Evolutionary conservation across 352 stramenopile species (phyloP).

Genomic region (Pythium sukuiense): DNA sequence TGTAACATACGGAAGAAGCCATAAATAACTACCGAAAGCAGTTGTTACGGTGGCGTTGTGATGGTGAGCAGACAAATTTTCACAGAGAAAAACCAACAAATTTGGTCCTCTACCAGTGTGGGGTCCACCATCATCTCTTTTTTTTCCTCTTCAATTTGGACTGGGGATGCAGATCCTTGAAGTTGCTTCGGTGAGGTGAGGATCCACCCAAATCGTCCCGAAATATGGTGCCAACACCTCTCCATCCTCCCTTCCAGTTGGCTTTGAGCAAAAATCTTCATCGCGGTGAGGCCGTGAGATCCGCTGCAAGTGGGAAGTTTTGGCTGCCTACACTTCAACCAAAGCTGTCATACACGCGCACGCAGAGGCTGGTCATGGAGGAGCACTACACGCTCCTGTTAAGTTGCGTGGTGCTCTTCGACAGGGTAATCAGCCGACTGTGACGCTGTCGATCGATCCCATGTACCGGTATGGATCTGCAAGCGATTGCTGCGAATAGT

Average conservation of each 20-base stretch:
- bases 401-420: too few relatives aligned
- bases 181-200: slow-evolving; percentile 1
- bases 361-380: too few relatives aligned
- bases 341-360: too few relatives aligned
- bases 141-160: slow-evolving; percentile 8
- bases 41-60: background rate
- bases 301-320: background rate
- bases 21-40: background rate
- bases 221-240: background rate
- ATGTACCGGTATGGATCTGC: background rate
- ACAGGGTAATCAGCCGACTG: too few relatives aligned
- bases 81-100: slow-evolving; percentile 1
- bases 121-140: background rate
- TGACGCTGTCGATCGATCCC: background rate
- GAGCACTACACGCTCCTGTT: too few relatives aligned
- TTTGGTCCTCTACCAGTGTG: background rate
- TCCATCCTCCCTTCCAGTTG: background rate
- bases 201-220: slow-evolving; percentile 6
- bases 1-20: background rate
- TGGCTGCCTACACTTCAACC: background rate
- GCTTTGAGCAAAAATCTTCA: background rate
- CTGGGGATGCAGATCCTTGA: background rate
- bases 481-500: slow-evolving; percentile 1
- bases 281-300: background rate
- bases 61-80: background rate